These are phyloP conservation scores for Hirsutella rhossiliensis DNA, from an alignment of 2,329 filamentous ascomycete species.

Conservation along the genomic window DNA sequence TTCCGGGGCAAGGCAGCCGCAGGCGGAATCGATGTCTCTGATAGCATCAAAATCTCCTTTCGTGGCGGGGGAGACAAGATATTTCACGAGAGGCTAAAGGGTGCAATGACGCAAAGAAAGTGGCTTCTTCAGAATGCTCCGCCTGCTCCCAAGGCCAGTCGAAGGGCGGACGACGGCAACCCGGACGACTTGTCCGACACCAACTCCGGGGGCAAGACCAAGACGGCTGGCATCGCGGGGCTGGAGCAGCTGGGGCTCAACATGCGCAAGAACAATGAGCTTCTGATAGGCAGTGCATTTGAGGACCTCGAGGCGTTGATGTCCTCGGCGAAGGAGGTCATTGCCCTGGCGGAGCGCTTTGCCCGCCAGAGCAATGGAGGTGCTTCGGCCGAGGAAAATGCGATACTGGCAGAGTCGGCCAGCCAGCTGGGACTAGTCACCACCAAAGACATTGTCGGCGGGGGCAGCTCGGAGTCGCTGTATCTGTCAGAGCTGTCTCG, in stretches of 20 bases:
- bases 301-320: slow-evolving; percentile 94
- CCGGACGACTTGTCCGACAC: slow-evolving; percentile 13
- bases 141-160: slow-evolving; percentile 58
- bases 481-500: slow-evolving; percentile 82
- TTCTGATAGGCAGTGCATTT: slow-evolving; percentile 86
- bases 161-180: slow-evolving; percentile 21
- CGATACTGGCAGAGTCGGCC: slow-evolving; percentile 63
- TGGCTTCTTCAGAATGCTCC: slow-evolving; percentile 89
- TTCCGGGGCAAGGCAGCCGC: slow-evolving; percentile 13
- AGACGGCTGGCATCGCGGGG: slow-evolving; percentile 79
- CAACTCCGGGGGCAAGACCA: slow-evolving; percentile 24
- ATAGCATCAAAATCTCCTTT: slow-evolving; percentile 86
- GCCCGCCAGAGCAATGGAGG: slow-evolving; percentile 54
- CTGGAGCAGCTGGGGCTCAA: slow-evolving; percentile 77
- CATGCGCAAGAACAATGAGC: slow-evolving; percentile 82
- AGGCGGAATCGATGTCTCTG: slow-evolving; percentile 42
- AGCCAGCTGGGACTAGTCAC: slow-evolving; percentile 81
- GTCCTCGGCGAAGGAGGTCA: slow-evolving; percentile 93
- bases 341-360: slow-evolving; percentile 83
- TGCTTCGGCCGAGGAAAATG: slow-evolving; percentile 57
- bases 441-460: slow-evolving; percentile 87
- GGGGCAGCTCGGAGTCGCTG: slow-evolving; percentile 61
- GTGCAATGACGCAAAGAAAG: slow-evolving; percentile 81
- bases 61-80: slow-evolving; percentile 78
- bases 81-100: slow-evolving; percentile 81